Evolutionary conservation across 2,329 filamentous ascomycete species (phyloP).

Genomic region (Tolypocladium ophioglossoides): DNA sequence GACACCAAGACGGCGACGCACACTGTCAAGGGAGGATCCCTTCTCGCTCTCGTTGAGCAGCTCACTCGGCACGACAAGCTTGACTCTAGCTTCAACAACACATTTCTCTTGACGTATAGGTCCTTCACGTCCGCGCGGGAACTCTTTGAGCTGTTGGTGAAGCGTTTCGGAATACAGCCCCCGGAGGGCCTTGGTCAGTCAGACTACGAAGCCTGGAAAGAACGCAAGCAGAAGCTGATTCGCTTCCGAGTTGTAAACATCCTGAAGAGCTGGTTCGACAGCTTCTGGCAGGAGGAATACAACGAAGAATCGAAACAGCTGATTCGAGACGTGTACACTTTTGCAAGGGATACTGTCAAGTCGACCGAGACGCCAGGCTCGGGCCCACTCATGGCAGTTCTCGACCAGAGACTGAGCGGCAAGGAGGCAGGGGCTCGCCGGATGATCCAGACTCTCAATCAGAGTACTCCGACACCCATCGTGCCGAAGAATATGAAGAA

Average conservation of each 20-base stretch:
- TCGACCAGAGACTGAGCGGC: conserved; percentile 81
- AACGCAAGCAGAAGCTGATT: conserved; percentile 92
- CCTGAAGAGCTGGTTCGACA: conserved; percentile 96
- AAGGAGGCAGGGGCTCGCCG: conserved; percentile 80
- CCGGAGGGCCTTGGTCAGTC: conserved; percentile 65
- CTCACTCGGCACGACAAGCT: conserved; percentile 92
- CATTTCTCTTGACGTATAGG: conserved; percentile 90
- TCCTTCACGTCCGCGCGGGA: conserved; percentile 89
- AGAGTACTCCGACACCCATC: conserved; percentile 75
- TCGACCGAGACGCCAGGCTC: conserved; percentile 89
- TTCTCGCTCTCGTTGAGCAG: conserved; percentile 85
- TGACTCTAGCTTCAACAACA: conserved; percentile 93
- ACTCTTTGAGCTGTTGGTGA: conserved; percentile 84
- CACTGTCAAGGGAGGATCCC: conserved; percentile 76
- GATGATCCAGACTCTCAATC: conserved; percentile 76
- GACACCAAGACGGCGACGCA: conserved; percentile 70
- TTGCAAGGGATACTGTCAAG: conserved; percentile 85
- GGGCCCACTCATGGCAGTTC: conserved; percentile 68
- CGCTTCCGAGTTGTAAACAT: conserved; percentile 96
- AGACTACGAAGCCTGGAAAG: conserved; percentile 81
- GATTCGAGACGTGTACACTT: conserved; percentile 79
- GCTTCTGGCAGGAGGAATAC: conserved; percentile 95
- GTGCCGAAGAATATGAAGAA: conserved; percentile 99
- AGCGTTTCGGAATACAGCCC: conserved; percentile 85
- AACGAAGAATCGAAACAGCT: conserved; percentile 75